phyloP scores from a whole-genome alignment of 2,329 filamentous ascomycete genomes.

The Curvularia verruculosa region DNA sequence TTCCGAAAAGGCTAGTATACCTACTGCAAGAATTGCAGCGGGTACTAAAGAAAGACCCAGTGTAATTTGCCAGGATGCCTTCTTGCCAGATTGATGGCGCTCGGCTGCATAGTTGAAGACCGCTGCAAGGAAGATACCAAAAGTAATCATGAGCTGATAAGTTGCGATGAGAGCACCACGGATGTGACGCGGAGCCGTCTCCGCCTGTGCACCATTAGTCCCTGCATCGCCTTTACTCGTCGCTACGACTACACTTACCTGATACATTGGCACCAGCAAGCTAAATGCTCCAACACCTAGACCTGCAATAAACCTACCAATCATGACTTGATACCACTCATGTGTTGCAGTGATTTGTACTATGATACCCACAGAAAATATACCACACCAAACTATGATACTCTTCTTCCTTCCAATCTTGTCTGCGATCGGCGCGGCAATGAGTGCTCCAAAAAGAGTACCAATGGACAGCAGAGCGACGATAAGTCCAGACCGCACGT shows the following conservation, averaged over 20 bases:
- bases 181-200: slow-evolving; percentile 67
- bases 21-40: slow-evolving; percentile 58
- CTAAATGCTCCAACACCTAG: slow-evolving; percentile 68
- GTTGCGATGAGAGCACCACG: slow-evolving; percentile 66
- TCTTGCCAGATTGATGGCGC: slow-evolving; percentile 47
- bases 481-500: slow-evolving; percentile 38
- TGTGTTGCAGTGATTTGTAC: slow-evolving; percentile 65
- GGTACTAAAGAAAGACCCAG: slow-evolving; percentile 63
- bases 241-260: slow-evolving; percentile 34
- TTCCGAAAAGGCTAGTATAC: slow-evolving; percentile 61
- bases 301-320: slow-evolving; percentile 67
- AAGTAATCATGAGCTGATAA: slow-evolving; percentile 72
- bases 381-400: slow-evolving; percentile 65
- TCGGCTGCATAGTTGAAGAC: slow-evolving; percentile 66
- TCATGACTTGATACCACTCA: slow-evolving; percentile 67
- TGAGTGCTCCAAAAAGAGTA: slow-evolving; percentile 73
- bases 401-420: slow-evolving; percentile 64
- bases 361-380: slow-evolving; percentile 67
- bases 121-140: slow-evolving; percentile 64
- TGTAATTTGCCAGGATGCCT: slow-evolving; percentile 67
- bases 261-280: slow-evolving; percentile 65
- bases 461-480: slow-evolving; percentile 65
- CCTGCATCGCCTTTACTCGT: not conserved
- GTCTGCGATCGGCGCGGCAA: slow-evolving; percentile 64
- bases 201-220: slow-evolving; percentile 47